Evolutionary conservation across 2,329 filamentous ascomycete genomes (phyloP), one percentile per base, ranked within the genome.

Genomic region (Neospermospora avenae): DNA sequence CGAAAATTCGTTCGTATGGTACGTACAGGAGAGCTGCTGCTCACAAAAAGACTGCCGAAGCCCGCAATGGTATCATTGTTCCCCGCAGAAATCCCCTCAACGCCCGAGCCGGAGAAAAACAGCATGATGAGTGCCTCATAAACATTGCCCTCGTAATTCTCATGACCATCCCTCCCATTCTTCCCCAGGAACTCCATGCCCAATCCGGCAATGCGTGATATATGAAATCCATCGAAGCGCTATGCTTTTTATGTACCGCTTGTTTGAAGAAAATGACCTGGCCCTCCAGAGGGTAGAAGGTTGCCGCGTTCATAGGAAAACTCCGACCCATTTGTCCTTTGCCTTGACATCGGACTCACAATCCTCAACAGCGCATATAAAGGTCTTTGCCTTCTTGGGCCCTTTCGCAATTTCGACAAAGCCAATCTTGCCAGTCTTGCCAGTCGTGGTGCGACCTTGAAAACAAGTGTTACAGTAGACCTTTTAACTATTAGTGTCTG

Each of bases 401-500:
- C 8, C 70, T 22, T 73, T 67, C 55, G 0, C 67, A 64, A 5
- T 72, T 51, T 71, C 68, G 62, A 25, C 66, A 61, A 59, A 75
- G 73, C 65, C 81, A 3, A 66, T 65, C 28, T 58, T 45, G 73
- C 65, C 81, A 31, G 6, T n/a, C n/a, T n/a, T n/a, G n/a, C n/a
- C n/a, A 5, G 66, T 65, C 20, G 57, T 42, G 41, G 59, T 49
- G 57, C 84, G 81, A 63, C 81, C 78, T 57, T 87, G 83, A 66
- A 79, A 87, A 73, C 85, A 88, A 8, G 77, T 76, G 60, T 80
- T 80, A 73, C 85, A 88, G 69, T 85, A 88, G 14, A 87, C 84
- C 84, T 87, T 44, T 25, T 58, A 6, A 20, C 52, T 31, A 51
- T 74, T 62, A 75, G 65, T 35, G 63, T 18, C 44, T 56, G 44